Evolutionary conservation across 169 alveolate genomes (phyloP).

Genomic region (Cryptosporidium parvum): DNA sequence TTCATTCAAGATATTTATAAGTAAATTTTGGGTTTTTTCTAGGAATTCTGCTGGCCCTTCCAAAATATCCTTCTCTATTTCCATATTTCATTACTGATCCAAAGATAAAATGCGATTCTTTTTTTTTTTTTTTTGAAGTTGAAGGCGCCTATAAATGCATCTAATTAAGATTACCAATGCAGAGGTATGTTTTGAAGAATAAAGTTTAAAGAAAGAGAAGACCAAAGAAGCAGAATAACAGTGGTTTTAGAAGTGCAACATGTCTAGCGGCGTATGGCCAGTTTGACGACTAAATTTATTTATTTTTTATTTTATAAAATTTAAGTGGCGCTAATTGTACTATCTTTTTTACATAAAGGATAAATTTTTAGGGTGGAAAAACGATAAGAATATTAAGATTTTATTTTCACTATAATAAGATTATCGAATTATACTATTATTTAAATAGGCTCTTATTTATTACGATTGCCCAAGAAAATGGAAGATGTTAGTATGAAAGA

Average conservation of each 20-base stretch:
- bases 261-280: neutral
- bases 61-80: neutral
- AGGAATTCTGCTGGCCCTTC: constrained; percentile 37
- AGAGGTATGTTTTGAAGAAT: too few species aligned
- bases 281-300: too few species aligned
- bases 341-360: neutral
- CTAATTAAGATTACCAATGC: neutral
- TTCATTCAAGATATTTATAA: constrained; percentile 23
- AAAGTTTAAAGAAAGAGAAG: neutral
- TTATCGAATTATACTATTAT: neutral
- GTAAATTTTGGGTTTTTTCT: constrained; percentile 12
- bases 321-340: neutral
- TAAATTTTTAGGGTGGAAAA: neutral
- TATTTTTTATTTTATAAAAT: too few species aligned
- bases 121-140: neutral
- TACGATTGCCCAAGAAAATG: neutral
- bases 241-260: too few species aligned
- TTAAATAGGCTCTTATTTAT: neutral
- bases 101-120: neutral
- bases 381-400: neutral
- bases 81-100: neutral
- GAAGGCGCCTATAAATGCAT: neutral
- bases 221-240: too few species aligned
- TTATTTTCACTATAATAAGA: neutral
- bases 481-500: constrained; percentile 30